Evolutionary conservation across 495 filamentous ascomycete species (phyloP).

Genomic region (Talaromyces stipitatus): DNA sequence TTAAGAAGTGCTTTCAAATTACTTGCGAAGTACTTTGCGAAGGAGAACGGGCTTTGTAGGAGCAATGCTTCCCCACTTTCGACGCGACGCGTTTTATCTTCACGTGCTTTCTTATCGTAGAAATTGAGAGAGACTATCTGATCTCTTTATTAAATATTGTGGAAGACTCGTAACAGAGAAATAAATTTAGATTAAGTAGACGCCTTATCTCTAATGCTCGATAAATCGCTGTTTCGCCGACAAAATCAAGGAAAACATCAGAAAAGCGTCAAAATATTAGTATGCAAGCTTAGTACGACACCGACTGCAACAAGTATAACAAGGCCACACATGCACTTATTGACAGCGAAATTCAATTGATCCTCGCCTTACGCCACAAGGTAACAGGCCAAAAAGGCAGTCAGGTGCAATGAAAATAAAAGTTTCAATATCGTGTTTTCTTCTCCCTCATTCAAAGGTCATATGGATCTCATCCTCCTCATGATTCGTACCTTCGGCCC

Average conservation of each 20-base stretch:
- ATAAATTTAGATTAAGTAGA: not conserved
- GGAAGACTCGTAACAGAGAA: not conserved
- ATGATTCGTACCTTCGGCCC: slow-evolving; percentile 67
- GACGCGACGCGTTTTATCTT: not conserved
- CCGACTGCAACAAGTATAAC: not conserved
- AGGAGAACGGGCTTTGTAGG: no score
- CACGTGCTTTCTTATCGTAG: not conserved
- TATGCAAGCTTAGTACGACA: not conserved
- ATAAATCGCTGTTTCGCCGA: not conserved
- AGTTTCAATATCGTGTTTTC: not conserved
- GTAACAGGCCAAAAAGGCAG: no score
- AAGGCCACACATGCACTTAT: no score
- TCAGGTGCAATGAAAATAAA: slow-evolving; percentile 1
- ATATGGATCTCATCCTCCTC: slow-evolving; percentile 47
- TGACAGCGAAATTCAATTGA: no score
- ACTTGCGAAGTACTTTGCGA: no score
- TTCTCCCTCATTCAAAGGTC: slow-evolving; percentile 43
- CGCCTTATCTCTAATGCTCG: not conserved
- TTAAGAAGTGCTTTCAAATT: no score
- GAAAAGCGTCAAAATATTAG: not conserved
- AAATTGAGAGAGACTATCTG: not conserved
- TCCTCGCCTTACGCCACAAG: no score
- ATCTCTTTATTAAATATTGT: not conserved
- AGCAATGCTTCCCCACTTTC: no score
- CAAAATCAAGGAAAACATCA: not conserved